Base-by-base conservation (phyloP, 208 protist species). In the Acanthamoeba triangularis region DNA sequence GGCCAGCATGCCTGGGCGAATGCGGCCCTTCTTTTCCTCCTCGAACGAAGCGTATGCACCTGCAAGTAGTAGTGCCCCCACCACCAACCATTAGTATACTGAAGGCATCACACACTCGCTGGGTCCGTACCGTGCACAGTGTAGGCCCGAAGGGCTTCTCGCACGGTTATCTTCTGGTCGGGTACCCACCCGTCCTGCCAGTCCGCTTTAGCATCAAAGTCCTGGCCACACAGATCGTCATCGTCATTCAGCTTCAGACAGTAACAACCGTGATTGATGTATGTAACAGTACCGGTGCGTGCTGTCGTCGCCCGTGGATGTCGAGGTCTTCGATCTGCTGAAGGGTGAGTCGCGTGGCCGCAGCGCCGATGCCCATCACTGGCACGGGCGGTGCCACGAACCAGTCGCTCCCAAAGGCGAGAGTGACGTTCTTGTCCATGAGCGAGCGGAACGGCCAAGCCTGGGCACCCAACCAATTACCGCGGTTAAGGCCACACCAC, bases 371-470 rank as follows among this genome's bases (percentile, higher is more conserved):
- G 25, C 93, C 78, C 54, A 41, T 18, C 20, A 95, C 25, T 0
- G 93, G 93, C 25, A 69, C 41, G 23, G 93, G 72, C 20, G 61
- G 28, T 25, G 61, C 61, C 41, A 95, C 93, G 49, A 95, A 93
- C 93, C 93, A 95, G 44, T 95, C 93, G 25, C 63, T 87, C 0
- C 93, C 93, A 37, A 95, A 95, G 28, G 67, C 54, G 7, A 95
- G 30, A 10, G 20, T 33, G 16, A 91, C 67, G 69, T 65, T 65
- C 10, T 37, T 30, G 54, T 92, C 76, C 28, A 92, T 25, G 35
- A 95, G 61, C 61, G 74, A 47, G 11, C 92, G 52, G 65, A 84
- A 95, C 3, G 92, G 92, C 33, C 74, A 95, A 44, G 41, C 44
- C 37, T 78, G 47, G 47, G 47, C 5, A 16, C 47, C 47, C 8